Percentiles rank a stretch among this genome's conserved stretches.
Evolutionary conservation across 805 yeast genomes (phyloP).

Genomic region (Metschnikowia dekortorum): DNA sequence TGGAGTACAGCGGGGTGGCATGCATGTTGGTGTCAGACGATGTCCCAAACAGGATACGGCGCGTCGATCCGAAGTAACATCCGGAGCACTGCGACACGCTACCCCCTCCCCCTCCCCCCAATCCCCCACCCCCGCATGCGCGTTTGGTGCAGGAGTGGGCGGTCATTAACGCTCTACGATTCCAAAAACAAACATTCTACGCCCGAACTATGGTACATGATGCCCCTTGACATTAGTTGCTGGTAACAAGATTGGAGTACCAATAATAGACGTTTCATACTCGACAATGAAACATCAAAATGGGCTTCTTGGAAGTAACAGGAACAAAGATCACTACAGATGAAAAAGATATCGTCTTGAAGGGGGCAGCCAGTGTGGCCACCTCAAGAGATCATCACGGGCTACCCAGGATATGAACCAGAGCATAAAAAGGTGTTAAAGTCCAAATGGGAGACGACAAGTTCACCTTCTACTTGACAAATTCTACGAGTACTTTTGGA

Average conservation of each 20-base stretch:
- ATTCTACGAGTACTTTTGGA: slow-evolving; percentile 52
- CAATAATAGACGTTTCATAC: not conserved
- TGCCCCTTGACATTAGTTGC: too few relatives aligned
- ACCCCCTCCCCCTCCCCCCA: not conserved
- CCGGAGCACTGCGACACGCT: not conserved
- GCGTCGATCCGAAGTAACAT: not conserved
- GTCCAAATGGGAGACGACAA: slow-evolving; percentile 44
- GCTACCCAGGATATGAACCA: slow-evolving; percentile 51
- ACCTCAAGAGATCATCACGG: slow-evolving; percentile 53
- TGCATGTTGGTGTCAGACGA: not conserved
- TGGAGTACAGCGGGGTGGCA: too few relatives aligned
- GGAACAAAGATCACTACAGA: slow-evolving; percentile 46
- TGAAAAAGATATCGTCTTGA: slow-evolving; percentile 38
- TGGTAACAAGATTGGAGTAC: not conserved
- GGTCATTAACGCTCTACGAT: too few relatives aligned
- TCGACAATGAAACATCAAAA: not conserved
- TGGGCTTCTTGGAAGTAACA: slow-evolving; percentile 33
- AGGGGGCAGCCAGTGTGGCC: slow-evolving; percentile 50
- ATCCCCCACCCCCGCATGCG: not conserved
- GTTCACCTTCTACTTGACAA: slow-evolving; percentile 45
- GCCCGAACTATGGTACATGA: too few relatives aligned
- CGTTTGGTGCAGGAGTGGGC: not conserved
- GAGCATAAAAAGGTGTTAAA: slow-evolving; percentile 43
- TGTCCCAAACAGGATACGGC: not conserved
- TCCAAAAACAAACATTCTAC: too few relatives aligned